Evolutionary conservation across 2,329 filamentous ascomycete genomes (phyloP), one percentile per base, ranked within the genome.

Genomic region (Cercospora sp.): DNA sequence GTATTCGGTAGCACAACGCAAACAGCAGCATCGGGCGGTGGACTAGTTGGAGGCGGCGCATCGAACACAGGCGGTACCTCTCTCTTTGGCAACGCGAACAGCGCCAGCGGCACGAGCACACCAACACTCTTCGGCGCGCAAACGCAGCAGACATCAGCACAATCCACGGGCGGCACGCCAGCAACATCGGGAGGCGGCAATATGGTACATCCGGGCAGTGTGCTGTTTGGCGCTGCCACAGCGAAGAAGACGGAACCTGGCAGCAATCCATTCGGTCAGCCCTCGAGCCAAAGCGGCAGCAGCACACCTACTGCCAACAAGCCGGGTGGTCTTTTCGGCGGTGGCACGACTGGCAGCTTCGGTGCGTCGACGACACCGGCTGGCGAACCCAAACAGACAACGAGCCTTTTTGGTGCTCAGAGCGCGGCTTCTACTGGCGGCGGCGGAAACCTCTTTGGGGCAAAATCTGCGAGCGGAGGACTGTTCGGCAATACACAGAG

Each of bases 351-450:
- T 26, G 64, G 63, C 13, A 69, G 68, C 64, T 65, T 69, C 20
- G 69, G 65, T 40, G 67, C 70, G 48, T 70, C 68, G 13, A 73
- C 71, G 7, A 73, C 71, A 16, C 71, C 71, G 12, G 68, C 68
- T 30, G 71, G 71, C 30, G 71, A 73, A 53, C 71, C 71, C 3
- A 73, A 73, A 63, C 68, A 69, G 53, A 66, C 69, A 8, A 60
- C 55, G n/a, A 60, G 63, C 8, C 68, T 72, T 23, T 67, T 68
- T 51, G 66, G 48, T 13, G 63, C 33, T 48, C 57, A 63, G 23
- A 58, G 33, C 36, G 48, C 63, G 20, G 51, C 62, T n/a, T 61
- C 62, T 10, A 63, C 59, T 51, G 51, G 61, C 30, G 36, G 63
- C 36, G 26, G 36, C 20, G 60, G 59, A 45, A 45, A 26, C 40